These are phyloP conservation scores for Flaveria ramosissima DNA, from an alignment of 129 eudicot genomes.

Conservation along the genomic window DNA sequence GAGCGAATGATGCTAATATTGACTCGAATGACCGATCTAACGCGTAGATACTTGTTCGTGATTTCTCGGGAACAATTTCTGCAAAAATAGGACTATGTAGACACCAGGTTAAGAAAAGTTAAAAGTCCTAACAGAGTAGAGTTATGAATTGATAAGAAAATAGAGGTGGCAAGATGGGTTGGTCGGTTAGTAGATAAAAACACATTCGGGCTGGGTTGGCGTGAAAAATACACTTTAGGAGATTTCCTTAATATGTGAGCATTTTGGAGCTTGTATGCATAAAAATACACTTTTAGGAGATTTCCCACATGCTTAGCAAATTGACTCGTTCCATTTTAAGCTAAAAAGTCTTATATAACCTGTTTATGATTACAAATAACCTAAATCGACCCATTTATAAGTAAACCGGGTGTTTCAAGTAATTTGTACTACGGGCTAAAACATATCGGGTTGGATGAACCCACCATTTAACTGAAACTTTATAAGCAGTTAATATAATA, in stretches of 20 bases:
- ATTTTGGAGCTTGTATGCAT: too few species aligned
- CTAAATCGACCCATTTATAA: not conserved
- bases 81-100: slow-evolving; percentile 83
- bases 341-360: not conserved
- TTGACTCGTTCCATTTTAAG: not conserved
- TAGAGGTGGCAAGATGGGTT: not conserved
- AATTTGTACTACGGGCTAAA: not conserved
- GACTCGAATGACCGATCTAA: slow-evolving; percentile 83
- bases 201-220: too few species aligned
- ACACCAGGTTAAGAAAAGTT: slow-evolving; percentile 32
- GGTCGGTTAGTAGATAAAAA: too few species aligned
- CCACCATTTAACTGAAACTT: not conserved
- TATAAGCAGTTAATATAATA: not conserved
- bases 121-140: not conserved
- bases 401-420: not conserved
- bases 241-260: too few species aligned
- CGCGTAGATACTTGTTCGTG: slow-evolving; percentile 77
- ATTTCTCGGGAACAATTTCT: slow-evolving; percentile 81
- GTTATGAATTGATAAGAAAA: not conserved
- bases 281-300: too few species aligned
- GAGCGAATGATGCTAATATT: slow-evolving; percentile 75
- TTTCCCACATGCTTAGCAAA: too few species aligned
- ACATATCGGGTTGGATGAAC: not conserved
- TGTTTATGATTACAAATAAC: too few species aligned
- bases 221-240: too few species aligned